Percentiles rank a stretch among this genome's conserved stretches.
Evolutionary conservation across 306 rosid genomes (phyloP).

Genomic region (Aeschynomene evenia): DNA sequence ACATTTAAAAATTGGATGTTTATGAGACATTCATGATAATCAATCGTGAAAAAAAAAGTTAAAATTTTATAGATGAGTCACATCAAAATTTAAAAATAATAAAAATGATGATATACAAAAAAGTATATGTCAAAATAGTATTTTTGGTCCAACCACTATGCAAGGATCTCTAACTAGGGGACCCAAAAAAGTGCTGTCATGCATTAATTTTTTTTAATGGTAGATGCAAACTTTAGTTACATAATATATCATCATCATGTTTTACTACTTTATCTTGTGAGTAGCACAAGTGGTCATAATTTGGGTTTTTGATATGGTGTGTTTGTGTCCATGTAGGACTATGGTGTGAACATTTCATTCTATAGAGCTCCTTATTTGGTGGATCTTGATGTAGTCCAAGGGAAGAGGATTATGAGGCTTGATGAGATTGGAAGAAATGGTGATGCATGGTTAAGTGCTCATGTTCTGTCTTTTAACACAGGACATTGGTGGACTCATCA

Average conservation of each 20-base stretch:
- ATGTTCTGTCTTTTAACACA: slow-evolving; percentile 73
- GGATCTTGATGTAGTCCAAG: slow-evolving; percentile 57
- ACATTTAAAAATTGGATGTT: no score
- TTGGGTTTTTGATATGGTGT: slow-evolving; percentile 32
- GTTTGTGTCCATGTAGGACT: slow-evolving; percentile 52
- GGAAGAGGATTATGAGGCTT: slow-evolving; percentile 63
- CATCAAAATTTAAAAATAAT: no score
- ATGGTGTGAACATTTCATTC: slow-evolving; percentile 57
- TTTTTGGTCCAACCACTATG: background rate
- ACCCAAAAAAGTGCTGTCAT: slow-evolving; percentile 25
- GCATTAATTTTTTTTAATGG: slow-evolving; percentile 24
- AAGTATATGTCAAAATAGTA: no score
- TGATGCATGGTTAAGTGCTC: slow-evolving; percentile 55
- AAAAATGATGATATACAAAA: no score
- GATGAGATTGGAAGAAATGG: slow-evolving; percentile 60
- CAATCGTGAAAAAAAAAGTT: no score
- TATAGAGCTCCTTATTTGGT: slow-evolving; percentile 78
- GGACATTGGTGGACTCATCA: slow-evolving; percentile 91
- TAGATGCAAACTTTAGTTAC: slow-evolving; percentile 37
- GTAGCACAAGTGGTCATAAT: slow-evolving; percentile 21
- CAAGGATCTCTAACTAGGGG: slow-evolving; percentile 19
- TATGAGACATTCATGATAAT: no score
- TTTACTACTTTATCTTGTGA: background rate
- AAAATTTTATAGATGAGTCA: no score
- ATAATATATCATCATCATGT: slow-evolving; percentile 28